Percentiles rank a stretch among this genome's conserved stretches.
phyloP scores from a whole-genome alignment of 176 grass and related monocot genomes.

The Melocanna baccifera region DNA sequence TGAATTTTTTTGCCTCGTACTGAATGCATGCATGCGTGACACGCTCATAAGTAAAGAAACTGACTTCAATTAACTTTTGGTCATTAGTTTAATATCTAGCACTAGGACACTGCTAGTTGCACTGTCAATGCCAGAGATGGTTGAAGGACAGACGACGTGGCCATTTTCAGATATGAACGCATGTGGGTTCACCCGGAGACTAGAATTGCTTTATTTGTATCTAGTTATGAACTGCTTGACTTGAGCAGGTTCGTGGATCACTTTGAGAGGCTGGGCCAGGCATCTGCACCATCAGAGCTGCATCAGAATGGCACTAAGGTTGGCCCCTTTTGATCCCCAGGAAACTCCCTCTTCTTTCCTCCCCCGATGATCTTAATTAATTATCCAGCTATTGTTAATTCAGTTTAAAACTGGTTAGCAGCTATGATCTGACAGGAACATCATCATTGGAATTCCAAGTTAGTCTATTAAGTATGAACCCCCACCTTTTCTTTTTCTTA shows the following conservation, averaged over 20 bases:
- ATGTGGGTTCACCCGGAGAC: background rate
- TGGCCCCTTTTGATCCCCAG: constrained; percentile 16
- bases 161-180: constrained; percentile 5
- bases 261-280: constrained; percentile 12
- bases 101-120: background rate
- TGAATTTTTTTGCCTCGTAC: constrained; percentile 4
- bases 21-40: background rate
- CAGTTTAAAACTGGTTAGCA: background rate
- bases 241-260: background rate
- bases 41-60: background rate
- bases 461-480: constrained; percentile 14
- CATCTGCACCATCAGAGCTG: constrained; percentile 39
- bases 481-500: background rate
- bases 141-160: constrained; percentile 12
- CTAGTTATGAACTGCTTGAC: constrained; percentile 39
- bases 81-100: constrained; percentile 16
- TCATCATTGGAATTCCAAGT: background rate
- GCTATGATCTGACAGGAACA: constrained; percentile 3
- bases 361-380: background rate
- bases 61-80: background rate
- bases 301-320: constrained; percentile 48
- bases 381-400: constrained; percentile 33
- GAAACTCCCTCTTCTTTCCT: constrained; percentile 20
- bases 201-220: background rate
- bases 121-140: constrained; percentile 6